Conservation (phyloP, 768 basidiomycete genomes). For the Lactarius tabidus region DNA sequence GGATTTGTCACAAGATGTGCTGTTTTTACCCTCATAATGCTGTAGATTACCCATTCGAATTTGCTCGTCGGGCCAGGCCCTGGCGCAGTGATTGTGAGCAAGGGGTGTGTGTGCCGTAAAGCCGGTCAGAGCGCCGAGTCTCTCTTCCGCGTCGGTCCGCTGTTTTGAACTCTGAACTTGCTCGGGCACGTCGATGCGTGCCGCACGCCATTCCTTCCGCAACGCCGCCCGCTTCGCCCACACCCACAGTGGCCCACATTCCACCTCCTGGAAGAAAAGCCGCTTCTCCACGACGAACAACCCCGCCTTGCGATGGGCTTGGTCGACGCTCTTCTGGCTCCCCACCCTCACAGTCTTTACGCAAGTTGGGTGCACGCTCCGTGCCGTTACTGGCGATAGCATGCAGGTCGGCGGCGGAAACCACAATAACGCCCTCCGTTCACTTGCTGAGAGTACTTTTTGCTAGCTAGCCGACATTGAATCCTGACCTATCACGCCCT, state of each 20-base stretch:
- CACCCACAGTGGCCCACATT: constrained; percentile 3
- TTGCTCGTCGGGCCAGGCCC: background rate
- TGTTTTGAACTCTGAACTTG: background rate
- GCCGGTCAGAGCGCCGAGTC: no score
- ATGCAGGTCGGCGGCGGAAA: constrained; percentile 25
- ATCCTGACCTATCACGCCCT: constrained; percentile 20
- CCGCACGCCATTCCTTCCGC: constrained; percentile 1
- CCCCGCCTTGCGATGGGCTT: constrained; percentile 6
- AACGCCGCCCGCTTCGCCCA: background rate
- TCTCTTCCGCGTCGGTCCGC: background rate
- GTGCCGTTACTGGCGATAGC: constrained; percentile 22
- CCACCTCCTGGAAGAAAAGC: constrained; percentile 4
- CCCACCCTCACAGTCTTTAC: constrained; percentile 19
- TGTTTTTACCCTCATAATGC: constrained; percentile 19
- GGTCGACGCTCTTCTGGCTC: constrained; percentile 19
- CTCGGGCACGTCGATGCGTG: background rate
- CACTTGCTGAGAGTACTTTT: background rate
- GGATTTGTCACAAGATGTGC: constrained; percentile 27
- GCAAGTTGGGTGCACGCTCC: constrained; percentile 18
- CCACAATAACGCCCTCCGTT: background rate
- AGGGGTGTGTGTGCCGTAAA: background rate
- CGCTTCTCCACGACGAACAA: no score
- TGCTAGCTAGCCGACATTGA: constrained; percentile 26
- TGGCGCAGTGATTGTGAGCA: no score
- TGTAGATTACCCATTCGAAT: background rate